These are phyloP conservation scores for Tulasnella sp. DNA, from an alignment of 768 basidiomycete genomes.

Conservation along the genomic window DNA sequence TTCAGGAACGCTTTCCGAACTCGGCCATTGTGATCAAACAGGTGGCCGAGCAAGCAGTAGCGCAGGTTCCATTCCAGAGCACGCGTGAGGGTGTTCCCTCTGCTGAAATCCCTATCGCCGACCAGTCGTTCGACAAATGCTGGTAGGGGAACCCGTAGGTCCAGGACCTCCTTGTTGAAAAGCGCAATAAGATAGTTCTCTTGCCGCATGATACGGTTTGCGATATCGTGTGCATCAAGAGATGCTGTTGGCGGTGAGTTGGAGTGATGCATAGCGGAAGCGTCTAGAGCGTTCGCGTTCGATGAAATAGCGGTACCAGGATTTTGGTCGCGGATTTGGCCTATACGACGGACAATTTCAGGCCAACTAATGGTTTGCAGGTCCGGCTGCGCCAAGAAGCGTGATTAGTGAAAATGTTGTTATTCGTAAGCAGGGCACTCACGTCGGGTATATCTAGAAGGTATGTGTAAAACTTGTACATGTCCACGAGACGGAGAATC, in stretches of 20 bases:
- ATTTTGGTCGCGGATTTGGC: conserved; percentile 82
- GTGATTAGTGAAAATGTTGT: not conserved
- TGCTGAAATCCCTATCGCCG: conserved; percentile 29
- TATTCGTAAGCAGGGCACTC: conserved; percentile 22
- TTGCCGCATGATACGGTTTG: conserved; percentile 94
- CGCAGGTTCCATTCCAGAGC: conserved; percentile 95
- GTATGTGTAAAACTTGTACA: conserved; percentile 94
- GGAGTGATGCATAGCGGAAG: conserved; percentile 28
- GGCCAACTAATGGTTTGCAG: conserved; percentile 98
- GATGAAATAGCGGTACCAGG: conserved; percentile 74
- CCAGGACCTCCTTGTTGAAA: conserved; percentile 92
- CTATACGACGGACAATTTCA: conserved; percentile 83
- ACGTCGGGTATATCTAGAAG: conserved; percentile 92
- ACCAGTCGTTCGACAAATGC: conserved; percentile 41
- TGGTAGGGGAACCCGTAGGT: conserved; percentile 77
- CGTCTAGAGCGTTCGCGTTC: conserved; percentile 1
- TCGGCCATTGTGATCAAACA: conserved; percentile 82
- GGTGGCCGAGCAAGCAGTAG: conserved; percentile 89
- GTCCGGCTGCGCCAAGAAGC: conserved; percentile 53
- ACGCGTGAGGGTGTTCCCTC: conserved; percentile 72
- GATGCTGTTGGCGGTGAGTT: conserved; percentile 62
- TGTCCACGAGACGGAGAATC: conserved; percentile 70
- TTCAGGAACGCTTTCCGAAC: conserved; percentile 89
- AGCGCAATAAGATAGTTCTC: conserved; percentile 98
- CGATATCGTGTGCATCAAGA: conserved; percentile 95